Conservation (phyloP, 108 stramenopile species). For the Conticribra guillardii region DNA sequence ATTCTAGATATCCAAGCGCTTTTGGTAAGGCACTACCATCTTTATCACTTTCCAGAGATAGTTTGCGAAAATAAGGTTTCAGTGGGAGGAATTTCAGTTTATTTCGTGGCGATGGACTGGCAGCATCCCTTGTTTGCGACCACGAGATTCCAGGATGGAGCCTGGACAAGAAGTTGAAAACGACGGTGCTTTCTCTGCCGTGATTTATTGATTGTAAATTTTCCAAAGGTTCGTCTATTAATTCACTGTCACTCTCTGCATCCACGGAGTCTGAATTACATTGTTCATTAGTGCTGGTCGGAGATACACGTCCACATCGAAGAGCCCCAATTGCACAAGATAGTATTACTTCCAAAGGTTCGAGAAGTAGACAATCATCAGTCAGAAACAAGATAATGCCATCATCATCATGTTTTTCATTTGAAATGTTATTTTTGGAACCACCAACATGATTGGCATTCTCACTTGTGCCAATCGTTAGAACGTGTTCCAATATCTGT, state of each 20-base stretch:
- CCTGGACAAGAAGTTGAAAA: slow-evolving; percentile 42
- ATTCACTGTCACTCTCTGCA: too few species aligned
- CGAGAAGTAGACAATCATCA: slow-evolving; percentile 53
- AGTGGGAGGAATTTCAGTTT: slow-evolving; percentile 20
- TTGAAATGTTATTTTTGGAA: background rate
- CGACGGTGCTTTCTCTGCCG: background rate
- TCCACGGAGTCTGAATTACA: too few species aligned
- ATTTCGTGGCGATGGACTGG: slow-evolving; percentile 40
- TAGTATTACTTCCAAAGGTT: slow-evolving; percentile 37
- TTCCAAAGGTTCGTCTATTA: too few species aligned
- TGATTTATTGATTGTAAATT: background rate
- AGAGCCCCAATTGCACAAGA: slow-evolving; percentile 33
- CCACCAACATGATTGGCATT: background rate
- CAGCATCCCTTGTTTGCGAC: slow-evolving; percentile 35
- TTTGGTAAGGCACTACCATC: too few species aligned
- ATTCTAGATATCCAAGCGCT: too few species aligned
- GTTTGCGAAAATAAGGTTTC: slow-evolving; percentile 4
- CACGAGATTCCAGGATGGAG: slow-evolving; percentile 58
- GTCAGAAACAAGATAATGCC: slow-evolving; percentile 49
- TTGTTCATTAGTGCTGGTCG: too few species aligned
- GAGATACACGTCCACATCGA: too few species aligned
- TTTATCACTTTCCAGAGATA: too few species aligned
- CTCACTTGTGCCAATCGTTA: background rate
- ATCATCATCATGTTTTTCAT: slow-evolving; percentile 2
- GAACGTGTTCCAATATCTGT: slow-evolving; percentile 8